Evolutionary conservation across 139 green algal genomes (phyloP), one percentile per base, ranked within the genome.

Genomic region (Ostreobium quekettii): DNA sequence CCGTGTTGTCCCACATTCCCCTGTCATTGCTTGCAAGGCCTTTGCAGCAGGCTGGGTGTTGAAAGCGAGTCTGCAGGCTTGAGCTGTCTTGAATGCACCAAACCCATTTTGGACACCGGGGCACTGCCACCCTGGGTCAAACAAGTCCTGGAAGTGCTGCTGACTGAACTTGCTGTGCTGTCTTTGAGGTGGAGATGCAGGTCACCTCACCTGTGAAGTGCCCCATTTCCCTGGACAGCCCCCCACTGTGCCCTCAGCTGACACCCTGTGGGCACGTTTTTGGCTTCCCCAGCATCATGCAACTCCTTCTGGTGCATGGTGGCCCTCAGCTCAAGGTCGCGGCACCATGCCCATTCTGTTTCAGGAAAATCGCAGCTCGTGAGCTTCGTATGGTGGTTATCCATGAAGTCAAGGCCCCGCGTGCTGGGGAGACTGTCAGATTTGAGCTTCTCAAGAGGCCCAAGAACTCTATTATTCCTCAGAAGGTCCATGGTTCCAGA

Each of bases 211-310:
- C 78, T 0, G 32, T 90, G 29, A 73, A 82, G 39, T 96, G 90
- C 80, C 89, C 90, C 64, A 95, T 96, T 57, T 84, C 71, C 29
- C 78, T 96, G 47, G 86, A 94, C 28, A 68, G 47, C 26, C 76
- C 81, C n/a, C 84, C 83, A 3, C 35, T 80, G 4, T 87, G 78
- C 61, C 85, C 89, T 1, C 84, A 92, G 72, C 89, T 96, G 70
- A 96, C 87, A 1, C 83, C 85, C 15, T 96, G 90, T 72, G 90
- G 90, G 56, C 90, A 97, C 72, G 71, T 93, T 3, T 95, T 91
- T 67, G 83, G 74, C 47, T 90, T 92, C 66, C 73, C 79, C 11
- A 77, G 80, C 69, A 93, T 96, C 73, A 86, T 95, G 74, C 78
- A 79, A 46, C 87, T 91, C 76, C 78, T 95, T n/a, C 66, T 92